Evolutionary conservation across 441 rosid species (phyloP), one percentile per base, ranked within the genome.

Genomic region (Pelargonium citronellum): DNA sequence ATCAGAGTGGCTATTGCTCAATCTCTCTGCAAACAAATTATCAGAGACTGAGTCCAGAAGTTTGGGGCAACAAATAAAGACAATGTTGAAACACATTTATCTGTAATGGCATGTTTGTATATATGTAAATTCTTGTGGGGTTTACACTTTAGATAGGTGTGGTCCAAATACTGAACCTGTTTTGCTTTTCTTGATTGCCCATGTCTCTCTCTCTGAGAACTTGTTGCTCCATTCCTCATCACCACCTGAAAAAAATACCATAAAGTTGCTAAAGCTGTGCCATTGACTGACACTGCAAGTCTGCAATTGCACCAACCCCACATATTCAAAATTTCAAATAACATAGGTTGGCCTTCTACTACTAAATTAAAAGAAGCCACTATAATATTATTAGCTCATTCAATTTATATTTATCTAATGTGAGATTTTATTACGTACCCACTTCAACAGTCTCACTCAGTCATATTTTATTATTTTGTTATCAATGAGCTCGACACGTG

Each of bases 161-260:
- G 85, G 84, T 84, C 87, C 89, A 85, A 83, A 77, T 63, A 71
- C 81, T 78, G 76, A 78, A 95, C 99, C 99, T 83, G 89, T 83
- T 82, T 80, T 90, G 75, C 89, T 86, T 83, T 87, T 90, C 75
- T 90, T 90, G 76, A 87, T 83, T 67, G 87, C 88, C 83, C 83
- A 81, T 15, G 96, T 88, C 79, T 90, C 90, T 76, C 89, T 85
- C 83, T 92, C 98, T 66, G 98, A 87, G 84, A 87, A 89, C 78
- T 89, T 91, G 81, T 84, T 82, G 82, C 92, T 87, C 60, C 80
- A 84, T 74, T 86, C 95, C 55, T 83, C 91, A 79, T 85, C 89
- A 79, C 79, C 84, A 64, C 91, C 96, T 90, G 81, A 68, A 84
- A 75, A 63, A 74, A 66, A 46, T n/a, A 65, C 69, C 68, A 78